These are phyloP conservation scores for Wickerhamomyces ciferrii DNA, from an alignment of 805 yeast species.

Conservation along the genomic window DNA sequence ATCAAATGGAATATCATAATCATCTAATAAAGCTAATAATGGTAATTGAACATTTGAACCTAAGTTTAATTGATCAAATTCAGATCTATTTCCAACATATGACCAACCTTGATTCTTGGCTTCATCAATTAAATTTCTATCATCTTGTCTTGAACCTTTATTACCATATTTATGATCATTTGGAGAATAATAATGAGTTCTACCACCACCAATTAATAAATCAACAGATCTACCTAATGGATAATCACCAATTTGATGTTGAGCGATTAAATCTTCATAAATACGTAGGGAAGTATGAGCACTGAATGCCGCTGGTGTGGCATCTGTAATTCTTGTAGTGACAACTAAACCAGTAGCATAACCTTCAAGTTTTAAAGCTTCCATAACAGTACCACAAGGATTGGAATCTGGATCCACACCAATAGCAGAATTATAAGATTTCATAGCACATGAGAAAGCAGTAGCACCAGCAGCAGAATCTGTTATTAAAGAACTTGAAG, in stretches of 20 bases:
- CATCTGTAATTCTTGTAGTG: constrained; percentile 89
- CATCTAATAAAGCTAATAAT: constrained; percentile 69
- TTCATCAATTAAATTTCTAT: constrained; percentile 58
- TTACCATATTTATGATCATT: constrained; percentile 24
- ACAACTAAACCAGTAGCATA: constrained; percentile 87
- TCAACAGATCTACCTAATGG: constrained; percentile 79
- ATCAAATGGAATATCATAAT: constrained; percentile 78
- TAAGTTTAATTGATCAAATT: constrained; percentile 48
- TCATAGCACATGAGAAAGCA: constrained; percentile 81
- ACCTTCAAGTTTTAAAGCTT: constrained; percentile 79
- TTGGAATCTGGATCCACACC: constrained; percentile 63
- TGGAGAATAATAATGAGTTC: constrained; percentile 70
- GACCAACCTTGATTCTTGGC: constrained; percentile 60
- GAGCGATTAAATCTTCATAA: constrained; percentile 83
- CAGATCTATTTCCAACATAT: constrained; percentile 52
- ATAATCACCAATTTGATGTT: constrained; percentile 79
- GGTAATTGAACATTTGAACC: constrained; percentile 74
- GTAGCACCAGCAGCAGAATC: constrained; percentile 98
- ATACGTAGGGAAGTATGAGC: constrained; percentile 72
- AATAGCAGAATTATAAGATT: constrained; percentile 86
- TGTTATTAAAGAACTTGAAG: constrained; percentile 72
- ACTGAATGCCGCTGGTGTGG: constrained; percentile 90
- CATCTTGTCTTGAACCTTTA: constrained; percentile 65
- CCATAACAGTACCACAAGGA: constrained; percentile 89
- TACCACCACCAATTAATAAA: constrained; percentile 87